phyloP scores from a whole-genome alignment of 148 eudicot genomes.

The Persicaria tinctoria region DNA sequence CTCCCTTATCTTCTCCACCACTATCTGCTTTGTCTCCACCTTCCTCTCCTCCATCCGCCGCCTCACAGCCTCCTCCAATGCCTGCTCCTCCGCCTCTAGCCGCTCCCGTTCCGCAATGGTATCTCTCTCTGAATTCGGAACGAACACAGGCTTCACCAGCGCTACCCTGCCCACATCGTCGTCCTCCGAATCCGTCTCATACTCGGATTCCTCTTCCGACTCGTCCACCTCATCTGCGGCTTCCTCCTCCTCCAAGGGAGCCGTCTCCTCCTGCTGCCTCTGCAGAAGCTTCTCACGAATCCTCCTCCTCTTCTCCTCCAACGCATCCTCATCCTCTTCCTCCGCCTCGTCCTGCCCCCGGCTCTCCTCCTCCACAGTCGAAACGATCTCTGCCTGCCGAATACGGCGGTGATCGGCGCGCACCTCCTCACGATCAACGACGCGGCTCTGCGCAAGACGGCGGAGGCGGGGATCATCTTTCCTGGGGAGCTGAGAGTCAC shows the following conservation, averaged over 20 bases:
- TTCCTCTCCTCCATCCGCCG: slow-evolving; percentile 44
- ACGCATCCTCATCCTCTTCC: slow-evolving; percentile 65
- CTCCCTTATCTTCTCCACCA: slow-evolving; percentile 59
- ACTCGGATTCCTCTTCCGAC: slow-evolving; percentile 42
- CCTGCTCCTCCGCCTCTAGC: slow-evolving; percentile 50
- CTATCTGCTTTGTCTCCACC: slow-evolving; percentile 48
- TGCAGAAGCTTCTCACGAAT: slow-evolving; percentile 44
- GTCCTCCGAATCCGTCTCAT: slow-evolving; percentile 69
- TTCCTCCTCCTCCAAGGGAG: slow-evolving; percentile 47
- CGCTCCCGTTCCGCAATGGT: slow-evolving; percentile 64
- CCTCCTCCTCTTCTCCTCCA: slow-evolving; percentile 56
- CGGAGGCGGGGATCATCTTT: slow-evolving; percentile 62
- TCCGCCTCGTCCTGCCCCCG: slow-evolving; percentile 40
- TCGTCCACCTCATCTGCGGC: slow-evolving; percentile 34
- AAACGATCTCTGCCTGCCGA: slow-evolving; percentile 65
- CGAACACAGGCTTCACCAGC: slow-evolving; percentile 64
- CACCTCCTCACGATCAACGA: slow-evolving; percentile 45
- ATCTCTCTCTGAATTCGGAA: slow-evolving; percentile 65
- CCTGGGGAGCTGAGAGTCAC: slow-evolving; percentile 17
- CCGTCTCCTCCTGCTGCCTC: slow-evolving; percentile 37
- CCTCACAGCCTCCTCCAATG: slow-evolving; percentile 50
- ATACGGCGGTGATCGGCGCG: slow-evolving; percentile 63
- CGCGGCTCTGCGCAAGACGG: slow-evolving; percentile 46
- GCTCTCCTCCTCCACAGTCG: slow-evolving; percentile 47
- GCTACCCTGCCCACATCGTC: slow-evolving; percentile 33